Evolutionary conservation across 768 basidiomycete species (phyloP).

Genomic region (Leccinum subgranulosum): DNA sequence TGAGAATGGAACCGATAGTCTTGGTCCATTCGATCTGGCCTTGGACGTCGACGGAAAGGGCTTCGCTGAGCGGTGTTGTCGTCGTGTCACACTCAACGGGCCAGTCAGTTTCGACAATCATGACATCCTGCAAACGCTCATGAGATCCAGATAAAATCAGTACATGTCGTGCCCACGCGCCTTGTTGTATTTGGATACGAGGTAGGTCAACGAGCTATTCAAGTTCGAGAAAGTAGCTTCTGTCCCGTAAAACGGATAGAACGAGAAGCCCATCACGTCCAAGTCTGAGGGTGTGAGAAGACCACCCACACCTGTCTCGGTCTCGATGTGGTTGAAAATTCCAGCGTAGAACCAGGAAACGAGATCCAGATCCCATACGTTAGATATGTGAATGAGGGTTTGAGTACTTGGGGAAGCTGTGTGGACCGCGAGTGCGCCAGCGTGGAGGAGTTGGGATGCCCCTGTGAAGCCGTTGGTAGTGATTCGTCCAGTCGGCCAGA

Average conservation of each 20-base stretch:
- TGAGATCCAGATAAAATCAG: background rate
- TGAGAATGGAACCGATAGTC: background rate
- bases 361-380: slow-evolving; percentile 4
- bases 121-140: slow-evolving; percentile 4
- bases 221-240: slow-evolving; percentile 8
- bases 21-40: slow-evolving; percentile 12
- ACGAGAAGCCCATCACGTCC: slow-evolving; percentile 6
- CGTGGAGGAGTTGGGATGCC: slow-evolving; percentile 33
- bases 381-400: slow-evolving; percentile 5
- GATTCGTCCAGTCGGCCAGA: slow-evolving; percentile 6
- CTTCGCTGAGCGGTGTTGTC: slow-evolving; percentile 4
- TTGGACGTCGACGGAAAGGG: background rate
- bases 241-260: slow-evolving; percentile 12
- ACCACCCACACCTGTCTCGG: background rate
- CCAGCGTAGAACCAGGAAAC: slow-evolving; percentile 6
- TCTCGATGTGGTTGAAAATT: slow-evolving; percentile 1
- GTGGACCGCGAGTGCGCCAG: slow-evolving; percentile 22
- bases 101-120: slow-evolving; percentile 14
- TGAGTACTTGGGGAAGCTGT: slow-evolving; percentile 2
- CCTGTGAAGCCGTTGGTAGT: slow-evolving; percentile 4
- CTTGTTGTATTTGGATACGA: slow-evolving; percentile 12
- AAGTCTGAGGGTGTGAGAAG: slow-evolving; percentile 6
- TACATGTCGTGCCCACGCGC: background rate
- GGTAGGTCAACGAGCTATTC: background rate
- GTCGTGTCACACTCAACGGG: slow-evolving; percentile 1